Base-by-base conservation (phyloP, 352 stramenopile genomes). In the Globisporangium radiosum region DNA sequence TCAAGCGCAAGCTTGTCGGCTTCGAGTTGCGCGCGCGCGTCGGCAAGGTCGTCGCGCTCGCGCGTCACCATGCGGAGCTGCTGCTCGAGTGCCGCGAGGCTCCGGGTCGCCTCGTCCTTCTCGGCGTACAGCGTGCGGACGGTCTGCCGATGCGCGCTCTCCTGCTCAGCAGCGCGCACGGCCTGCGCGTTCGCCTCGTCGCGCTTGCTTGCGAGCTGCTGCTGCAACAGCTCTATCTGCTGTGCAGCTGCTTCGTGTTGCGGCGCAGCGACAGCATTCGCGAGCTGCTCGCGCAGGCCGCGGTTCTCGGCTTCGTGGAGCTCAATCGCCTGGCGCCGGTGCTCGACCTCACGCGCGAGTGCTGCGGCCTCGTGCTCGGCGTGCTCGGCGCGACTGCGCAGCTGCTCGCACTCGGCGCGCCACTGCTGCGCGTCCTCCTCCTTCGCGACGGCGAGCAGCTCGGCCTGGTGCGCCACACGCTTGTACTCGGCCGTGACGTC, bases 51-150 rank as follows among this genome's bases (percentile, higher is more conserved):
- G 61, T 70, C 67, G 37, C 73, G 75, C 39, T 78, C 71, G 36
- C 70, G 70, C 15, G 59, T 48, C 39, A 72, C 57, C 7, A 59
- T 58, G 36, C 66, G 65, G 40, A 87, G 25, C 58, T 91, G 77
- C 38, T 63, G 65, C 57, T 90, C 79, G 14, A 88, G 52, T 0
- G 65, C 59, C 44, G 68, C 62, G 19, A 88, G 62, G 7, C 72
- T 81, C 25, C 74, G 74, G 33, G 72, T 84, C 54, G 79, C 48
- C 9, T 83, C 77, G 60, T 90, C 79, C 53, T 88, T 92, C 47
- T 92, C 81, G 15, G 71, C 66, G 55, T 71, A 65, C 25, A 92
- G 58, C 33, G 64, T 73, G 7, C 73, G 76, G 8, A 86, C 71
- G 9, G 71, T 72, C 47, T 75, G 71, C 10, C 78, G 72, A 50